Percentiles rank a stretch among this genome's conserved stretches.
phyloP scores from a whole-genome alignment of 2,329 filamentous ascomycete genomes.

The Colletotrichum costaricense region DNA sequence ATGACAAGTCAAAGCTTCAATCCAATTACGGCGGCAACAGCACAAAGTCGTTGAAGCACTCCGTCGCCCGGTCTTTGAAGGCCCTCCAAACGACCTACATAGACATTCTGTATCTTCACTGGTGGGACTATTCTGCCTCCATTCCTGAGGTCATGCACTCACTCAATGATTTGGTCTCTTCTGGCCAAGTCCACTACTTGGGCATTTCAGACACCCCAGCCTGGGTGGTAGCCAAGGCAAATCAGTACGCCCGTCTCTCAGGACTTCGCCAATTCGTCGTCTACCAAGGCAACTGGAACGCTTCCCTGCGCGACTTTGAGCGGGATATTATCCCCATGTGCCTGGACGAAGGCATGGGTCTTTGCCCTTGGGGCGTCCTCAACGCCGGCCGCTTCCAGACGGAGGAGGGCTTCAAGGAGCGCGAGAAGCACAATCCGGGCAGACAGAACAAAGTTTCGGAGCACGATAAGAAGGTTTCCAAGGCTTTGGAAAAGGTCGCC shows the following conservation, averaged over 20 bases:
- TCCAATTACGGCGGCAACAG: conserved; percentile 58
- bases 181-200: conserved; percentile 53
- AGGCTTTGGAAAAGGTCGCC: conserved; percentile 32
- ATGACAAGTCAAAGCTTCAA: conserved; percentile 46
- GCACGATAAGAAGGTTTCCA: conserved; percentile 19
- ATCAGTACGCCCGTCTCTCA: conserved; percentile 45
- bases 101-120: conserved; percentile 58
- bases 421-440: background rate
- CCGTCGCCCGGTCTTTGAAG: conserved; percentile 53
- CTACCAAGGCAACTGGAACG: conserved; percentile 52
- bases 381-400: conserved; percentile 63
- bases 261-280: conserved; percentile 49
- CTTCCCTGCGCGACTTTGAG: conserved; percentile 48
- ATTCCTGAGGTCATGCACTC: conserved; percentile 56
- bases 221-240: conserved; percentile 51
- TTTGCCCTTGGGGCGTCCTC: conserved; percentile 69
- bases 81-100: conserved; percentile 58
- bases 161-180: conserved; percentile 52
- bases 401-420: conserved; percentile 35
- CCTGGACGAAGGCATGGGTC: conserved; percentile 56
- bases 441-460: conserved; percentile 41
- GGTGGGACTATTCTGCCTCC: conserved; percentile 54
- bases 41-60: conserved; percentile 52
- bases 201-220: conserved; percentile 52
- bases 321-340: conserved; percentile 55